Conservation (phyloP, 257 asterid genomes). For the Nicotiana undulata region DNA sequence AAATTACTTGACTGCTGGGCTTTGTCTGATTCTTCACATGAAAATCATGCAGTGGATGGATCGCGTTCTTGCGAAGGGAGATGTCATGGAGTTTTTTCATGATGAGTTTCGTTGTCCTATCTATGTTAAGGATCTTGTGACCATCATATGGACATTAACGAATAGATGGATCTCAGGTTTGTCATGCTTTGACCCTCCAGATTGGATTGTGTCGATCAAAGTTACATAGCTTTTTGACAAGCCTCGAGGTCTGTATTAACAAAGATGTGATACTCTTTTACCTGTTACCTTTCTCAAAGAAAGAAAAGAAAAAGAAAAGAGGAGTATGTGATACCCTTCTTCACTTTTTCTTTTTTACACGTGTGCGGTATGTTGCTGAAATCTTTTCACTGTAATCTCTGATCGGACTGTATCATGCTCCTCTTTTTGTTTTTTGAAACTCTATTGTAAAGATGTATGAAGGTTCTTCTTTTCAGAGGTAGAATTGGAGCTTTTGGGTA, state of each 20-base stretch:
- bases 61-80: slow-evolving; percentile 68
- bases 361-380: neutral
- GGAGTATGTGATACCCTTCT: neutral
- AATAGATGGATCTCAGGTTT: slow-evolving; percentile 78
- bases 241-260: neutral
- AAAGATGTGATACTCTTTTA: neutral
- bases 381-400: neutral
- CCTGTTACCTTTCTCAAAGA: too few relatives aligned
- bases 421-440: too few relatives aligned
- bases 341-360: neutral
- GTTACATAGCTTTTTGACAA: neutral
- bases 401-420: too few relatives aligned
- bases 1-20: neutral
- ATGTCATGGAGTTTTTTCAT: slow-evolving; percentile 50
- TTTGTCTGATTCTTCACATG: slow-evolving; percentile 7
- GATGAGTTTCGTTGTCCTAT: slow-evolving; percentile 96
- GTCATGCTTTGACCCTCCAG: slow-evolving; percentile 9
- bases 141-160: slow-evolving; percentile 32
- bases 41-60: slow-evolving; percentile 79
- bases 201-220: neutral
- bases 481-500: too few relatives aligned
- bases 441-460: too few relatives aligned
- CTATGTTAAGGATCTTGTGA: slow-evolving; percentile 77
- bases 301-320: too few relatives aligned
- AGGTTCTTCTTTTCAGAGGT: too few relatives aligned